phyloP scores from a whole-genome alignment of 2,329 filamentous ascomycete species.

The Diaporthe citrichinensis region DNA sequence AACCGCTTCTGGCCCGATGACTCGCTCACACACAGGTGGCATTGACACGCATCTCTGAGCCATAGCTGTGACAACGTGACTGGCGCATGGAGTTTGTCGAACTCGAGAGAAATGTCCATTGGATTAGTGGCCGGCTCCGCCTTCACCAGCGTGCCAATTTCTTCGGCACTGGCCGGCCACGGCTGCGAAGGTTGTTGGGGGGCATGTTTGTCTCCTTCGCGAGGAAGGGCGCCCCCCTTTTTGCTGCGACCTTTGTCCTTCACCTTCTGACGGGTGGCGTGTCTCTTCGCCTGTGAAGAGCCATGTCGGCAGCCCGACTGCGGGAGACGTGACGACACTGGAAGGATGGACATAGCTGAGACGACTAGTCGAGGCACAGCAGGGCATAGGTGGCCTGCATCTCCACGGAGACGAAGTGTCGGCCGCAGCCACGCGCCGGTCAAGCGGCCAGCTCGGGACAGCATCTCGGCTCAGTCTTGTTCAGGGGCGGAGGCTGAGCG shows the following conservation, averaged over 20 bases:
- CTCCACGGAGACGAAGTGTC: background rate
- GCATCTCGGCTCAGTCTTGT: background rate
- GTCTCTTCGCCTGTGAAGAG: background rate
- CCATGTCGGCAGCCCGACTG: background rate
- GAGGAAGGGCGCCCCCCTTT: no score
- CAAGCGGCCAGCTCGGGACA: background rate
- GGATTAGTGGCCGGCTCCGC: background rate
- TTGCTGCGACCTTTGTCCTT: background rate
- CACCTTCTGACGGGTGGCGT: background rate
- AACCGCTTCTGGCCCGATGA: slow-evolving; percentile 72
- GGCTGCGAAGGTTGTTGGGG: background rate
- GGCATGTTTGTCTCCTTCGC: no score
- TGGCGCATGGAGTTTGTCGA: background rate
- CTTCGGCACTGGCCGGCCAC: background rate
- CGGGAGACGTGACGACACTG: background rate
- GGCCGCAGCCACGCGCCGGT: slow-evolving; percentile 14
- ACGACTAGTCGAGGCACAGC: background rate
- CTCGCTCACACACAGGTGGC: slow-evolving; percentile 65
- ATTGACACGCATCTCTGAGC: slow-evolving; percentile 70
- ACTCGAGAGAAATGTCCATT: background rate
- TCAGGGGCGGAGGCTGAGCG: background rate
- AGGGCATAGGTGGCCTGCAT: background rate
- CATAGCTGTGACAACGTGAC: slow-evolving; percentile 37
- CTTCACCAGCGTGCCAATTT: background rate
- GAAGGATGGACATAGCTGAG: background rate